A percentile compares a stretch with the other conserved stretches of the same genome.
phyloP scores from a whole-genome alignment of 495 filamentous ascomycete genomes.

The Zalerion maritima region DNA sequence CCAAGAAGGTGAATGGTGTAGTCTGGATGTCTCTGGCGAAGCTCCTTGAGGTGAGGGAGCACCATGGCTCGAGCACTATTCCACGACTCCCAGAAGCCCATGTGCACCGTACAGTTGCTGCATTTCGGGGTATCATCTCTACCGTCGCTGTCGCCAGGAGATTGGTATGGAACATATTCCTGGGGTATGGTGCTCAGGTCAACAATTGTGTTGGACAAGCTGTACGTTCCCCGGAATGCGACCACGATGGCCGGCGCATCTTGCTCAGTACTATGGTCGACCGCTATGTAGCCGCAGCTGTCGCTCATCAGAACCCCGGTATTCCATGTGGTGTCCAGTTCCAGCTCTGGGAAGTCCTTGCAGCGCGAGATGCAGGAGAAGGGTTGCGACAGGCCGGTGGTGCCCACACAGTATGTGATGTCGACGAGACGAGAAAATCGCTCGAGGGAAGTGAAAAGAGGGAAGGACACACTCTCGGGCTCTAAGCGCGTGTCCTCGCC shows the following conservation, averaged over 20 bases:
- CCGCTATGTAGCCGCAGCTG: conserved; percentile 83
- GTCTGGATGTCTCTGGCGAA: conserved; percentile 44
- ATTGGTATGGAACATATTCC: conserved; percentile 76
- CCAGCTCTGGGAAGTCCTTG: conserved; percentile 60
- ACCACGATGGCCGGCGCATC: conserved; percentile 51
- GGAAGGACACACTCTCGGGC: conserved; percentile 37
- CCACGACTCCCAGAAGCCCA: conserved; percentile 81
- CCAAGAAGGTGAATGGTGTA: conserved; percentile 69
- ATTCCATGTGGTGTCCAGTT: conserved; percentile 75
- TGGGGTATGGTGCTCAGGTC: conserved; percentile 82
- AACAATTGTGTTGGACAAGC: conserved; percentile 72
- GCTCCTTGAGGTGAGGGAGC: conserved; percentile 39
- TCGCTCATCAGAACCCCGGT: conserved; percentile 78
- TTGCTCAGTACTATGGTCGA: conserved; percentile 46
- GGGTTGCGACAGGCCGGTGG: conserved; percentile 59
- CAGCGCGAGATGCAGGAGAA: conserved; percentile 80
- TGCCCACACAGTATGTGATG: conserved; percentile 86
- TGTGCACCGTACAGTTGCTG: conserved; percentile 77
- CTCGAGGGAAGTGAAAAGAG: conserved; percentile 69
- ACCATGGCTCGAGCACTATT: conserved; percentile 49
- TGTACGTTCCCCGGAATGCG: conserved; percentile 94
- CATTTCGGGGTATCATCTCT: conserved; percentile 31
- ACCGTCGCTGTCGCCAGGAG: conserved; percentile 24
- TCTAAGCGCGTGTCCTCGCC: no score
- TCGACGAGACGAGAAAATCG: conserved; percentile 81